Evolutionary conservation across 2,329 filamentous ascomycete genomes (phyloP).

Genomic region (Arthrobotrys sinensis): DNA sequence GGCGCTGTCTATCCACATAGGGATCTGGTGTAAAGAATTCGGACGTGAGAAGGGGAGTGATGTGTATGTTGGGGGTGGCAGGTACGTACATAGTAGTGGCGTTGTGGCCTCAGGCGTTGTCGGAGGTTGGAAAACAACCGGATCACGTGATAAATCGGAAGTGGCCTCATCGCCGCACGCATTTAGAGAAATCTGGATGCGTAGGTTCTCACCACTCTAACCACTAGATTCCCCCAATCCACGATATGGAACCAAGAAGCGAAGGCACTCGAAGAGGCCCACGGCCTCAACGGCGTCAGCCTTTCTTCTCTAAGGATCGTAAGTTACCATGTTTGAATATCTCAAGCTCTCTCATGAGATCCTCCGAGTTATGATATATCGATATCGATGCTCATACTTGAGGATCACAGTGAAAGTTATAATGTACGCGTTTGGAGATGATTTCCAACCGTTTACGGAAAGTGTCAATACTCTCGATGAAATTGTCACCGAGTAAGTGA

Average conservation of each 20-base stretch:
- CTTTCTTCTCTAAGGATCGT: slow-evolving; percentile 82
- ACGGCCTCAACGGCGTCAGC: slow-evolving; percentile 71
- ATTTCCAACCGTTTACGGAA: slow-evolving; percentile 81
- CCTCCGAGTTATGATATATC: slow-evolving; percentile 3
- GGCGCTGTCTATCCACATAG: background rate
- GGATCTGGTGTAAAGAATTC: too few relatives aligned
- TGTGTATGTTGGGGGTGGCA: too few relatives aligned
- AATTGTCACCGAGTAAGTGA: slow-evolving; percentile 96
- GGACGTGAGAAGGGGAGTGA: too few relatives aligned
- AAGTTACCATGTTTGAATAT: slow-evolving; percentile 65
- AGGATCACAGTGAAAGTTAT: slow-evolving; percentile 76
- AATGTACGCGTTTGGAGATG: slow-evolving; percentile 85
- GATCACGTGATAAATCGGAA: background rate
- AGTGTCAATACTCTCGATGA: slow-evolving; percentile 92
- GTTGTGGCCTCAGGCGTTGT: too few relatives aligned
- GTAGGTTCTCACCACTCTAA: background rate
- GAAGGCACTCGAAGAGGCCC: slow-evolving; percentile 63
- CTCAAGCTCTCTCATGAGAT: slow-evolving; percentile 1
- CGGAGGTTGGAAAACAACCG: too few relatives aligned
- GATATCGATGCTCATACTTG: slow-evolving; percentile 37
- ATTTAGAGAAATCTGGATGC: background rate
- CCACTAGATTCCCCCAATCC: background rate
- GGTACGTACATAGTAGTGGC: too few relatives aligned
- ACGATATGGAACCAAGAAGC: slow-evolving; percentile 61
- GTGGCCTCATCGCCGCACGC: background rate